Evolutionary conservation across 768 basidiomycete species (phyloP), one percentile per base, ranked within the genome.

Genomic region (Mycena albidolilacea): DNA sequence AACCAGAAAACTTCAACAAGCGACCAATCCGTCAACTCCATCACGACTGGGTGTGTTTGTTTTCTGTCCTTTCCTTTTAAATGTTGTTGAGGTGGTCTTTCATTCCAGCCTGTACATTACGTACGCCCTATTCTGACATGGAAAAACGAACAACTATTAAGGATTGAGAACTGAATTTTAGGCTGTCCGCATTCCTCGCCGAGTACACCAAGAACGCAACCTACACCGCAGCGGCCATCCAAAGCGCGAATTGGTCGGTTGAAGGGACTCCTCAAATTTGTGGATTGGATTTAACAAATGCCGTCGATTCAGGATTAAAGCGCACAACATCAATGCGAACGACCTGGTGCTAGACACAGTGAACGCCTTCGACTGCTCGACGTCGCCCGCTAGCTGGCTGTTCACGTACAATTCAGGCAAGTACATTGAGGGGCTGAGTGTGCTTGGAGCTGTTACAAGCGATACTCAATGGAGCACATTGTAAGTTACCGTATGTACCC

Each of bases 321-420:
- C 80, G 8, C 84, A 84, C 68, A 87, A 89, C 65, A 80, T 87
- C 74, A 86, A 86, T 70, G 69, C 79, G 12, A 76, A 82, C 57
- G 74, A 83, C 63, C 82, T 90, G 17, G 82, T 87, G 6, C 80
- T 90, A 10, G 89, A 90, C 77, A 84, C 85, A 15, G 83, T 89
- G 61, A 79, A 85, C 69, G 88, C 80, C 11, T 79, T 82, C 37
- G 84, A 89, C 67, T 90, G 88, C 78, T 81, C 84, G 2, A 80
- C 86, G 41, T 86, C 87, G 0, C 83, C 87, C 2, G 76, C 84
- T 4, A 81, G 71, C 5, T 88, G 86, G 85, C 60, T 88, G 7
- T 90, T 89, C 78, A 89, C 89, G 0, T 89, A 90, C 72, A 90
- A 90, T 70, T 85, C 81, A 38, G 88, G 89, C 38, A 90, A 90